A percentile compares a stretch with the other conserved stretches of the same genome.
Conservation (phyloP, 2,329 filamentous ascomycete species). For the Aspergillus terreus region DNA sequence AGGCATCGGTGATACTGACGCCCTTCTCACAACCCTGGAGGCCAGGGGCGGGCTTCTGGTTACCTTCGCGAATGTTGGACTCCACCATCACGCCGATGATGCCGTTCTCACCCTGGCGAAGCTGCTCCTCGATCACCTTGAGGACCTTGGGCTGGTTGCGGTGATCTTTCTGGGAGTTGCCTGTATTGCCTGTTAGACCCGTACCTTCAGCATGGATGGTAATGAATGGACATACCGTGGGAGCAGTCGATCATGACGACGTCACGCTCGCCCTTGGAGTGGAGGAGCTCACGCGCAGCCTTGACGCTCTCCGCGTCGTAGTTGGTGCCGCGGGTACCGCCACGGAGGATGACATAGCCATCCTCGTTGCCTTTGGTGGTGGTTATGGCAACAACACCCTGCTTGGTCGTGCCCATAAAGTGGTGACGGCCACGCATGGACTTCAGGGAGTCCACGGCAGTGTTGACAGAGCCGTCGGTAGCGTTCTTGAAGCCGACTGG, state of each 20-base stretch:
- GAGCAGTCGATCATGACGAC: slow-evolving; percentile 98
- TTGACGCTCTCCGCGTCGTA: slow-evolving; percentile 82
- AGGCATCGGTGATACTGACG: slow-evolving; percentile 91
- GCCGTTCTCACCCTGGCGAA: slow-evolving; percentile 76
- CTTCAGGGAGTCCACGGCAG: slow-evolving; percentile 92
- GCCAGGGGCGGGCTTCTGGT: slow-evolving; percentile 80
- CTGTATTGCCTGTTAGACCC: not conserved
- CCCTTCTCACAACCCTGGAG: slow-evolving; percentile 75
- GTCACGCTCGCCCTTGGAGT: slow-evolving; percentile 76
- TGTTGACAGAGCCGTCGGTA: slow-evolving; percentile 82
- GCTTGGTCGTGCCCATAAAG: slow-evolving; percentile 98
- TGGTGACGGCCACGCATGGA: slow-evolving; percentile 65
- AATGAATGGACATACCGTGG: slow-evolving; percentile 51
- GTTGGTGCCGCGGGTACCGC: slow-evolving; percentile 87
- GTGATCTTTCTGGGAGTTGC: slow-evolving; percentile 95
- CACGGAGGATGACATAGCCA: slow-evolving; percentile 91
- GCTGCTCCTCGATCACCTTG: slow-evolving; percentile 72
- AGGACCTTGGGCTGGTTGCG: slow-evolving; percentile 94
- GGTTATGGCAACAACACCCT: slow-evolving; percentile 90
- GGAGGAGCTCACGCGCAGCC: slow-evolving; percentile 70
- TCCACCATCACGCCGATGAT: slow-evolving; percentile 98
- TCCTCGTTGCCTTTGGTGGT: slow-evolving; percentile 90
- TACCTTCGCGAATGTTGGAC: slow-evolving; percentile 88
- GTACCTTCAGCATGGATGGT: not conserved
- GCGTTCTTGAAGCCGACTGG: slow-evolving; percentile 99